Conservation (phyloP, 192 early-diverging fungal genomes). For the Gamsiella multidivaricata region DNA sequence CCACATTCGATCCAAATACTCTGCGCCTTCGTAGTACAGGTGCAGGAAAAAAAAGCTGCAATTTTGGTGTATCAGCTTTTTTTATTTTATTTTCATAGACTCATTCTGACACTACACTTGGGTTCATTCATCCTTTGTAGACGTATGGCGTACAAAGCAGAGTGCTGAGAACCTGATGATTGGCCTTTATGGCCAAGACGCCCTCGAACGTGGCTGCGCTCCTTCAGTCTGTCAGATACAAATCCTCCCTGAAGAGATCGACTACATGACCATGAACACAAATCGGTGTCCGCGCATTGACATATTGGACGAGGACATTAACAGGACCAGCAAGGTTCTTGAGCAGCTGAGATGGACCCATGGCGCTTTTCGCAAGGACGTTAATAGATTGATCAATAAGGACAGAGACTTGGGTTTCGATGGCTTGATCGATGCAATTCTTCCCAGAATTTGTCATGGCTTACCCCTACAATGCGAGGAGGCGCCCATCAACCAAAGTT, state of each 20-base stretch:
- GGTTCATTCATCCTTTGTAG: not conserved
- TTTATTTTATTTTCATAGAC: too few species aligned
- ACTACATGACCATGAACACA: slow-evolving; percentile 13
- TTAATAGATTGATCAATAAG: not conserved
- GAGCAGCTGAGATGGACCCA: not conserved
- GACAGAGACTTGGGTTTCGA: not conserved
- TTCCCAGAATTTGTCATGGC: slow-evolving; percentile 18
- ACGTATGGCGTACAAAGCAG: slow-evolving; percentile 20
- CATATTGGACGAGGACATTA: not conserved
- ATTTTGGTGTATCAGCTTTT: too few species aligned
- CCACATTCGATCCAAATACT: not conserved
- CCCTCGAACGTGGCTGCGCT: not conserved
- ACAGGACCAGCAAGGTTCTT: not conserved
- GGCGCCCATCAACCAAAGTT: not conserved
- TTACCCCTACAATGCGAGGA: slow-evolving; percentile 5
- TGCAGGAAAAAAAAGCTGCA: not conserved
- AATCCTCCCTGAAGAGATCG: not conserved
- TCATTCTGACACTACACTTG: not conserved
- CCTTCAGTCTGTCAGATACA: not conserved
- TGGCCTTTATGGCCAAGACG: slow-evolving; percentile 9
- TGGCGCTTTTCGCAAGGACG: not conserved
- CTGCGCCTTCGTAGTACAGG: slow-evolving; percentile 17
- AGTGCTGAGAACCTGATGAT: slow-evolving; percentile 30
- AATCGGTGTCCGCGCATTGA: slow-evolving; percentile 7
- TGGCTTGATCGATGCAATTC: not conserved